phyloP scores from a whole-genome alignment of 371 early-diverging fungal species.

The Mortierella sp. region DNA sequence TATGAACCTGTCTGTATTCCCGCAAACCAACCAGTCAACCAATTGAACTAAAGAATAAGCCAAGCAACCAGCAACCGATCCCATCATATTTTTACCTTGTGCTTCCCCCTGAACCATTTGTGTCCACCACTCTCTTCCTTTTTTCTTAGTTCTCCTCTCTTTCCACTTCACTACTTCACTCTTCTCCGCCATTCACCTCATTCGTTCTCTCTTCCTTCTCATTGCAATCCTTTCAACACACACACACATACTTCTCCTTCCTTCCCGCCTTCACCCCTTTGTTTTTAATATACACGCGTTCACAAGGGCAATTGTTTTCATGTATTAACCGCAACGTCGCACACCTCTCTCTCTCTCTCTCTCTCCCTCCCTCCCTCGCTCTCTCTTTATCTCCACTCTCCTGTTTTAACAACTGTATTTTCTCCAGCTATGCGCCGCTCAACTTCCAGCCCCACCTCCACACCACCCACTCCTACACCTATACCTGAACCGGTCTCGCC shows the following conservation, averaged over 20 bases:
- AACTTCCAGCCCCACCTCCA: constrained; percentile 30
- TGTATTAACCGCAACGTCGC: constrained; percentile 10
- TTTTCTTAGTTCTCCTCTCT: neutral
- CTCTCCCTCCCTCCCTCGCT: neutral
- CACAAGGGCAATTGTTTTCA: neutral
- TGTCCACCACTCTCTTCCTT: neutral
- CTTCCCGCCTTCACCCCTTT: neutral
- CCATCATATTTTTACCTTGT: neutral
- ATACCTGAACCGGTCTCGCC: constrained; percentile 19
- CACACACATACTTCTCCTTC: neutral
- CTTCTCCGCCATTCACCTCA: neutral
- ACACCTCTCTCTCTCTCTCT: neutral
- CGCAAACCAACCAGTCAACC: neutral
- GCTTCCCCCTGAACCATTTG: neutral
- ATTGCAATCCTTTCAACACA: neutral
- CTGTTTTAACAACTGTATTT: neutral
- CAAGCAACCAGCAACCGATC: neutral
- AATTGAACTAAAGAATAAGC: neutral
- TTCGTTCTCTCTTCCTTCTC: neutral
- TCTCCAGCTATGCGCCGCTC: constrained; percentile 49
- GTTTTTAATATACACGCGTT: neutral
- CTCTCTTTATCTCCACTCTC: neutral
- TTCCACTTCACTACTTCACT: neutral
- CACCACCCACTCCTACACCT: constrained; percentile 13
- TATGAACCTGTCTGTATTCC: too few relatives aligned